phyloP scores from a whole-genome alignment of 1,139 yeast species.

The Diutina sp. region DNA sequence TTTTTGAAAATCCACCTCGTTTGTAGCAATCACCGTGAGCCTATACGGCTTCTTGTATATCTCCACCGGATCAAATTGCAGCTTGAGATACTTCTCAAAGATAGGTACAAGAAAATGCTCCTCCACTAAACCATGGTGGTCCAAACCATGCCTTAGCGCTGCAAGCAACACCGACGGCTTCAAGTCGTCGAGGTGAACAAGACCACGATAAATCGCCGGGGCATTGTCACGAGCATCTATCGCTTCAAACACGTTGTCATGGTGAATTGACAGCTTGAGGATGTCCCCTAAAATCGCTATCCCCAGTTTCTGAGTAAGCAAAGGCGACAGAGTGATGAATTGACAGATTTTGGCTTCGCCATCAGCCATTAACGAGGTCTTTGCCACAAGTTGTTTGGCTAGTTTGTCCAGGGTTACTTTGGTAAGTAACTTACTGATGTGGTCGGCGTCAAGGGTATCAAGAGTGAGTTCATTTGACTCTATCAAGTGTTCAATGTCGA shows the following conservation, averaged over 20 bases:
- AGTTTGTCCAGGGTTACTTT: background rate
- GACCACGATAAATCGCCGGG: background rate
- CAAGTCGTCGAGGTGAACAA: background rate
- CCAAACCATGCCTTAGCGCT: background rate
- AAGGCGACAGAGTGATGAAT: background rate
- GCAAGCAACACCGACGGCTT: background rate
- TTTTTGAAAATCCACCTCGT: background rate
- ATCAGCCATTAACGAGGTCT: background rate
- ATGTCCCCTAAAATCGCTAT: background rate
- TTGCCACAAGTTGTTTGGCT: background rate
- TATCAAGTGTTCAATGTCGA: background rate
- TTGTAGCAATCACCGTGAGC: background rate
- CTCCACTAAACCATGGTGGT: background rate
- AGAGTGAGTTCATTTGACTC: background rate
- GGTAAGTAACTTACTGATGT: background rate
- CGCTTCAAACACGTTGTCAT: background rate
- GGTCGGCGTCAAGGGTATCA: background rate
- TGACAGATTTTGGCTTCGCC: background rate
- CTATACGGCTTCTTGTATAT: background rate
- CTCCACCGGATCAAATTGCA: background rate
- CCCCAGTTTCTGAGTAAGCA: background rate
- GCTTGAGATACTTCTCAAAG: background rate
- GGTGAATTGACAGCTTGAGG: background rate
- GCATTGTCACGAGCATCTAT: background rate
- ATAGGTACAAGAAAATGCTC: background rate